A percentile compares a stretch with the other conserved stretches of the same genome.
These are phyloP conservation scores for Casuarina glauca DNA, from an alignment of 306 rosid species.

Conservation along the genomic window DNA sequence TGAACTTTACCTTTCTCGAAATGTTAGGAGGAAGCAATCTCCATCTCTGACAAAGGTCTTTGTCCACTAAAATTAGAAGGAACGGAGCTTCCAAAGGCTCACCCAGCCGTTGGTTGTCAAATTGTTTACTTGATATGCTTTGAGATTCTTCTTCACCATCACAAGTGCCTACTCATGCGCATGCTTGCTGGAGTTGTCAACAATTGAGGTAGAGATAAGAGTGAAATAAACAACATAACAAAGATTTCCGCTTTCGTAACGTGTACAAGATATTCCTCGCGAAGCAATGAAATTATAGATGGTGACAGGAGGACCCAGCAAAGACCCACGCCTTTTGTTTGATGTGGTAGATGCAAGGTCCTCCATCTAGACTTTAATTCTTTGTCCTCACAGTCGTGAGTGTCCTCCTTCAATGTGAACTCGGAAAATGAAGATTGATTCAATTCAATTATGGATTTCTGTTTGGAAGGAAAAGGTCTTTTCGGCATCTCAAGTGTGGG, in stretches of 20 bases:
- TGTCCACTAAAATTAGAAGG: no score
- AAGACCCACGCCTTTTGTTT: conserved; percentile 21
- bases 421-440: not conserved
- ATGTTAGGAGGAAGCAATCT: no score
- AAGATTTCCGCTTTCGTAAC: no score
- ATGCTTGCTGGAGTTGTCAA: not conserved
- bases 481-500: no score
- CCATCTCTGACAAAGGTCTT: no score
- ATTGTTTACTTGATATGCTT: no score
- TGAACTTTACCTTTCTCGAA: no score
- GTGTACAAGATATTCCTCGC: not conserved
- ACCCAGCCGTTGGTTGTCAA: no score
- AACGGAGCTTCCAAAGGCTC: no score
- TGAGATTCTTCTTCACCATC: not conserved
- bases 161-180: not conserved
- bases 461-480: not conserved
- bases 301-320: conserved; percentile 5
- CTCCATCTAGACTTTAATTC: not conserved
- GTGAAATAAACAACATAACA: not conserved
- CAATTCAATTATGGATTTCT: not conserved
- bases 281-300: not conserved
- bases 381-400: not conserved
- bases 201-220: not conserved
- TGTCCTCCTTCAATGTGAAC: not conserved
- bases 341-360: conserved; percentile 2